Conservation (phyloP, 2,329 filamentous ascomycete species). For the Thermoascus crustaceus region DNA sequence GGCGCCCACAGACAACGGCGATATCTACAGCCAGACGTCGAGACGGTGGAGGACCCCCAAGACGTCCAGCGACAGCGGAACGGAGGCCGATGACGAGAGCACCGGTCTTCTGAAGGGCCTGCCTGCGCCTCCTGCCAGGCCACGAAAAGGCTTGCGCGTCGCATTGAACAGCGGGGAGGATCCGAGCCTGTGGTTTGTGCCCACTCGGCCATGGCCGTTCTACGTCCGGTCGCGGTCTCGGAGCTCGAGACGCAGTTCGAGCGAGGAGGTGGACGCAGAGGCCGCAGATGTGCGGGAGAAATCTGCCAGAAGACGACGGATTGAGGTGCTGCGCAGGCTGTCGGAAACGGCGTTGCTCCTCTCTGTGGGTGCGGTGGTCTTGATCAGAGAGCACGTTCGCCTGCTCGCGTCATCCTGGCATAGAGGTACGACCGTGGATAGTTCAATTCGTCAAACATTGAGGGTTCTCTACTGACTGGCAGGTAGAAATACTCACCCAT, state of each 20-base stretch:
- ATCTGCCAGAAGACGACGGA: slow-evolving; percentile 25
- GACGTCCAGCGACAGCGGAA: slow-evolving; percentile 77
- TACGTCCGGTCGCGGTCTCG: slow-evolving; percentile 21
- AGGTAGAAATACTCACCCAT: slow-evolving; percentile 27
- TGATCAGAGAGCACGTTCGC: slow-evolving; percentile 24
- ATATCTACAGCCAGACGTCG: slow-evolving; percentile 21
- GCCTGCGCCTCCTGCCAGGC: slow-evolving; percentile 64
- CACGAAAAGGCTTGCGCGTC: slow-evolving; percentile 67
- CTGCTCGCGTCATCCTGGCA: slow-evolving; percentile 28
- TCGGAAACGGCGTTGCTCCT: slow-evolving; percentile 49
- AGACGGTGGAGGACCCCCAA: slow-evolving; percentile 44
- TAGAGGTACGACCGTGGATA: slow-evolving; percentile 23
- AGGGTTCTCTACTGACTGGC: slow-evolving; percentile 8
- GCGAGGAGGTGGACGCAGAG: slow-evolving; percentile 20
- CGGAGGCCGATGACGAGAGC: slow-evolving; percentile 91
- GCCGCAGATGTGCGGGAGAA: slow-evolving; percentile 15
- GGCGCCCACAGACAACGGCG: slow-evolving; percentile 24
- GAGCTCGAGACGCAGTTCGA: slow-evolving; percentile 23
- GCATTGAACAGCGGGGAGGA: slow-evolving; percentile 18
- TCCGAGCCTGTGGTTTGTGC: slow-evolving; percentile 21
- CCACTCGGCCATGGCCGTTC: slow-evolving; percentile 24
- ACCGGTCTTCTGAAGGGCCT: slow-evolving; percentile 66
- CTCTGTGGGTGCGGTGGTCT: slow-evolving; percentile 42
- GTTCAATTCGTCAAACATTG: neutral
- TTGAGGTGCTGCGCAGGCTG: slow-evolving; percentile 40